Percentiles rank a stretch among this genome's conserved stretches.
phyloP scores from a whole-genome alignment of 805 yeast species.

The Kurtzmaniella cleridarum region DNA sequence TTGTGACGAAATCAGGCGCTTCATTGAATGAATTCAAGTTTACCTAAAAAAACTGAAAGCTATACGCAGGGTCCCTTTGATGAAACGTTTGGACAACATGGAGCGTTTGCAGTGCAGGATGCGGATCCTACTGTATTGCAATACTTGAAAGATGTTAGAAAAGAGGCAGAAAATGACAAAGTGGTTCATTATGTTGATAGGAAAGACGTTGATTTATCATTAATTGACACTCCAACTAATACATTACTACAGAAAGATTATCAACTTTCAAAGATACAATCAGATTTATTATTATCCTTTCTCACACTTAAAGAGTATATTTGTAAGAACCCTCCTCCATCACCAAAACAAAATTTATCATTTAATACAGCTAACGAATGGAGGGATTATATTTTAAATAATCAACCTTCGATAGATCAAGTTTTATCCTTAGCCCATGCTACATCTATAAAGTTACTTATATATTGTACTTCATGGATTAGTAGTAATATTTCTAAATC shows the following conservation, averaged over 20 bases:
- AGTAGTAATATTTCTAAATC: conserved; percentile 21
- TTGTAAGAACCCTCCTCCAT: not conserved
- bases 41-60: not conserved
- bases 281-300: not conserved
- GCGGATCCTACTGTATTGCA: conserved; percentile 13
- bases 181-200: conserved; percentile 10
- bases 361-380: conserved; percentile 23
- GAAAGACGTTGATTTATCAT: not conserved
- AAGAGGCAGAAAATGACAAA: conserved; percentile 24
- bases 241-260: not conserved
- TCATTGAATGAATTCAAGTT: not conserved
- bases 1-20: too few relatives aligned
- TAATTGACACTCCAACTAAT: not conserved
- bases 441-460: conserved; percentile 28
- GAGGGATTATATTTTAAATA: conserved; percentile 23
- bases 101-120: conserved; percentile 19
- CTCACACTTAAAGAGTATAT: not conserved
- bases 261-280: not conserved
- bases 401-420: conserved; percentile 22
- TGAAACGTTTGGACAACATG: conserved; percentile 24
- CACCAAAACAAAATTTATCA: conserved; percentile 7
- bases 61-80: conserved; percentile 18
- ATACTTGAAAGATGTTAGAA: conserved; percentile 24
- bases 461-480: conserved; percentile 34
- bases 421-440: conserved; percentile 23